Percentiles rank a stretch among this genome's conserved stretches.
These are phyloP conservation scores for Sarocladium strictum DNA, from an alignment of 2,329 filamentous ascomycete species.

Conservation along the genomic window DNA sequence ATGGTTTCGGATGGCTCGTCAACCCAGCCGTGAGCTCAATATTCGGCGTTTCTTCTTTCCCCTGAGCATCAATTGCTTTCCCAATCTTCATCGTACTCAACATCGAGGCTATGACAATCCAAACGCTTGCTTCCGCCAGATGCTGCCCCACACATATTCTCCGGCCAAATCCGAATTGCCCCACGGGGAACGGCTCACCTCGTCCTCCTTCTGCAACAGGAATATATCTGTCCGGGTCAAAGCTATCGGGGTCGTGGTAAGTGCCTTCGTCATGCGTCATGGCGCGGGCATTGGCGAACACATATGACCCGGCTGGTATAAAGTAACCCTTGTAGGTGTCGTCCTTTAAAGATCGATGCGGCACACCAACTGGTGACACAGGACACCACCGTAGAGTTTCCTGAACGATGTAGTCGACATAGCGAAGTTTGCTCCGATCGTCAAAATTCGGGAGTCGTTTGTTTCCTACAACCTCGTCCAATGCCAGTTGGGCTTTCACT, in stretches of 20 bases:
- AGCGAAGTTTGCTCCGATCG: conserved; percentile 36
- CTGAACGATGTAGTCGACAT: conserved; percentile 39
- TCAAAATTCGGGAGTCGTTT: conserved; percentile 38
- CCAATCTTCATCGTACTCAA: conserved; percentile 31
- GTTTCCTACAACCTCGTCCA: conserved; percentile 41
- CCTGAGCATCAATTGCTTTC: conserved; percentile 25
- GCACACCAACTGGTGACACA: conserved; percentile 43
- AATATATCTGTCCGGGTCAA: conserved; percentile 40
- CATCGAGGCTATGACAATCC: conserved; percentile 33
- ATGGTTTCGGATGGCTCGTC: conserved; percentile 21
- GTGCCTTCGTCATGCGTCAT: conserved; percentile 35
- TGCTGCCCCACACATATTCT: conserved; percentile 44
- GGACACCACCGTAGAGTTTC: conserved; percentile 40
- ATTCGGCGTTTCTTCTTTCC: conserved; percentile 25
- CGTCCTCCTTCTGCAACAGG: conserved; percentile 27
- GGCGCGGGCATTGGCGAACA: conserved; percentile 36
- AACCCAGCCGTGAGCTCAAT: conserved; percentile 21
- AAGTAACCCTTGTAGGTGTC: conserved; percentile 51
- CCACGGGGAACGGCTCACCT: conserved; percentile 39
- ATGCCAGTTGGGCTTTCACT: conserved; percentile 35
- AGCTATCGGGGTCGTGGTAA: conserved; percentile 35
- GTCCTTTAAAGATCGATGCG: conserved; percentile 47
- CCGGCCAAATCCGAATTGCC: conserved; percentile 47
- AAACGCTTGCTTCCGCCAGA: conserved; percentile 40
- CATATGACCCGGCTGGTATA: conserved; percentile 47